Base-by-base conservation (phyloP, 2,329 filamentous ascomycete genomes). In the Orbilia brochopaga region DNA sequence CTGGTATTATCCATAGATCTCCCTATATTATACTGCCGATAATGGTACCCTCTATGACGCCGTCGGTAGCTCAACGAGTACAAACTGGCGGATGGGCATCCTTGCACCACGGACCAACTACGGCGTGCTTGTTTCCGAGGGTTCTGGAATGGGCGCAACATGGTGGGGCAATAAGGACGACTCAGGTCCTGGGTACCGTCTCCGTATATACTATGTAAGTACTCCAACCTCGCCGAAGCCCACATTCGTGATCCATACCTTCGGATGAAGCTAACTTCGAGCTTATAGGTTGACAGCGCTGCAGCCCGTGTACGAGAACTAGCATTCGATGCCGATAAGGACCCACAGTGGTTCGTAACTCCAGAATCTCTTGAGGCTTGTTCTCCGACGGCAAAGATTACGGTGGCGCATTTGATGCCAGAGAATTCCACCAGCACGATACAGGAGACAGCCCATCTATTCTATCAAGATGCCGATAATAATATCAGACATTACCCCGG, bases 291-390 rank as follows among this genome's bases (percentile, higher is more conserved):
- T 17, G 67, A 72, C 51, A 72, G 55, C 11, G 67, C 60, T 15
- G 67, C 60, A 19, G 23, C 55, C 24, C 54, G 67, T 1, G 56
- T 72, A 15, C 60, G 67, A 19, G 67, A 72, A 57, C 51, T 72
- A 10, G 67, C 67, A 4, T 72, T 60, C 10, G 60, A 72, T 35
- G 55, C 30, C 4, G 53, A 72, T 37, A 65, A 72, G 19, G 52
- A 55, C 30, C 67, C 67, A 2, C 61, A 44, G 35, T 72, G 67
- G 67, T 72, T 72, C 27, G 54, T 72, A 3, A 72, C 67, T 13
- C 42, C 56, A 17, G 60, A 72, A 17, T 19, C 51, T 19, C 24
- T 72, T 2, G 67, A 72, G 17, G 37, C 44, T 8, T 72, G 67
- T 37, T 51, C 51, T 4, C 60, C 54, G 21, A 57, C 51, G 35